Percentiles rank a stretch among this genome's conserved stretches.
Evolutionary conservation across 106 monocot genomes (phyloP).

Genomic region (Alisma plantagoaquatica): DNA sequence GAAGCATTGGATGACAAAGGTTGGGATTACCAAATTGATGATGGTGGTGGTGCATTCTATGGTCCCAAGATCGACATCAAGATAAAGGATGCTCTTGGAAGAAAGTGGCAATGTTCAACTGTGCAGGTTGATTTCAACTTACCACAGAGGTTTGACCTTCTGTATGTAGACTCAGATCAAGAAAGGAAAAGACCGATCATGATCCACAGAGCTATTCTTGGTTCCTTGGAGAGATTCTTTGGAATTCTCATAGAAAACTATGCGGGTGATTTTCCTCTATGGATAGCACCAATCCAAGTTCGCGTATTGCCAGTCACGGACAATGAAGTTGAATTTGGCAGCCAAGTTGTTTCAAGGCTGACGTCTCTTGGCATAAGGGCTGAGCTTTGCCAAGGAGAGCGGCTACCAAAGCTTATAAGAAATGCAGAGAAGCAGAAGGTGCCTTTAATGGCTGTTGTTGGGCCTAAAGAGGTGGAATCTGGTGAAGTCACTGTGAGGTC

Average conservation of each 20-base stretch:
- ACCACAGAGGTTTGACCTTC: slow-evolving; percentile 66
- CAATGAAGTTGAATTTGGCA: slow-evolving; percentile 36
- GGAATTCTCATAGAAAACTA: slow-evolving; percentile 74
- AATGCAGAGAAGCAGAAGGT: slow-evolving; percentile 76
- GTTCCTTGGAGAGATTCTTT: slow-evolving; percentile 71
- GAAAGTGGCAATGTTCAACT: slow-evolving; percentile 85
- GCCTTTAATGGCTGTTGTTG: slow-evolving; percentile 63
- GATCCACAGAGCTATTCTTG: slow-evolving; percentile 79
- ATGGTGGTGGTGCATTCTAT: slow-evolving; percentile 86
- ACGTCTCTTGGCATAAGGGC: slow-evolving; percentile 45
- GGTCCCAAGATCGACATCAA: slow-evolving; percentile 83
- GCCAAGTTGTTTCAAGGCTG: slow-evolving; percentile 30
- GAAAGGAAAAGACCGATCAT: slow-evolving; percentile 64
- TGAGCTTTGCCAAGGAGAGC: slow-evolving; percentile 60
- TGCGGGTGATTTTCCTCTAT: slow-evolving; percentile 79
- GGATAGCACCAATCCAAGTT: too few species aligned
- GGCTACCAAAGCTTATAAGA: slow-evolving; percentile 64
- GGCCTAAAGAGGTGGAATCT: slow-evolving; percentile 56
- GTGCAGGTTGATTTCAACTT: too few species aligned
- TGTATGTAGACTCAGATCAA: slow-evolving; percentile 56
- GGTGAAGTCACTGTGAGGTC: slow-evolving; percentile 58
- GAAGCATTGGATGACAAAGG: slow-evolving; percentile 69
- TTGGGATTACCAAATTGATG: slow-evolving; percentile 75
- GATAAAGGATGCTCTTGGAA: slow-evolving; percentile 75
- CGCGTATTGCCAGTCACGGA: slow-evolving; percentile 71